These are phyloP conservation scores for Colletotrichum orchidophilum DNA, from an alignment of 2,329 filamentous ascomycete genomes.

Conservation along the genomic window DNA sequence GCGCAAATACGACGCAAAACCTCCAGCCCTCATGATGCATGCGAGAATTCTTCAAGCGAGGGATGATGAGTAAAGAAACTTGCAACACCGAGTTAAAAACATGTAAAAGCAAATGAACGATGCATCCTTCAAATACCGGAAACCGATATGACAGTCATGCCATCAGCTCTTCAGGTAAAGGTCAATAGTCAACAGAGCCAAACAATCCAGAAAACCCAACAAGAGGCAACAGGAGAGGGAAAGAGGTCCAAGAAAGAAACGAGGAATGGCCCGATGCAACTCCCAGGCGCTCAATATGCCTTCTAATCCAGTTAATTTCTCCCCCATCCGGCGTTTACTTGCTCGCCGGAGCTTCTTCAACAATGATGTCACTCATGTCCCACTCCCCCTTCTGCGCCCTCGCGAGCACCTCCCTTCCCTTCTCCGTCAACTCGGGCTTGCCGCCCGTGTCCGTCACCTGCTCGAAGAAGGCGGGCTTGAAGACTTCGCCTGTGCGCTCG, in stretches of 20 bases:
- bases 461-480: constrained; percentile 89
- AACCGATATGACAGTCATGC: background rate
- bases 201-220: background rate
- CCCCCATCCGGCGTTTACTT: background rate
- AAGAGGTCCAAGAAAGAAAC: background rate
- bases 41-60: background rate
- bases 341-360: background rate
- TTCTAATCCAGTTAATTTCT: background rate
- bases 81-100: too few species aligned
- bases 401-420: constrained; percentile 60
- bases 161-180: background rate
- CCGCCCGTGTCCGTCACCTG: constrained; percentile 65
- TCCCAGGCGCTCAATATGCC: background rate
- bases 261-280: background rate
- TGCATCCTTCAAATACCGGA: background rate
- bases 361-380: constrained; percentile 56
- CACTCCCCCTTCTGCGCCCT: constrained; percentile 64
- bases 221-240: background rate
- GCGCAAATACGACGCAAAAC: background rate
- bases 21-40: background rate
- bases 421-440: constrained; percentile 64
- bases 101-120: background rate
- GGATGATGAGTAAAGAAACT: background rate
- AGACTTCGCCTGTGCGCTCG: constrained; percentile 74
- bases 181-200: background rate